Percentiles rank a stretch among this genome's conserved stretches.
Evolutionary conservation across 2,329 filamentous ascomycete genomes (phyloP).

Genomic region (Penicillium freii): DNA sequence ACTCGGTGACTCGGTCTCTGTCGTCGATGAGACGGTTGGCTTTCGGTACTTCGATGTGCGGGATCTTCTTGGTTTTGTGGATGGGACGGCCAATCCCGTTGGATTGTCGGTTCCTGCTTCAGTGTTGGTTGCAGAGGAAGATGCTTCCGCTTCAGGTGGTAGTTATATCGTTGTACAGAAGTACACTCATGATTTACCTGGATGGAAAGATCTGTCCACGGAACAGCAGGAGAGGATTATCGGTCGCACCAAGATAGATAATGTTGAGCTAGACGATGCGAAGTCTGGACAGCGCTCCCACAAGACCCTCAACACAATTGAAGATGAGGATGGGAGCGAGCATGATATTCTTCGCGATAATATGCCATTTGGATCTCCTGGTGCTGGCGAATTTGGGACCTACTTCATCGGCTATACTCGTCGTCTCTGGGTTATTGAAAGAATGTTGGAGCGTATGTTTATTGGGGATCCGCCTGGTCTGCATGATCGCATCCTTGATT

Average conservation of each 20-base stretch:
- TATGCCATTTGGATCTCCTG: constrained; percentile 60
- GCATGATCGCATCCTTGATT: constrained; percentile 53
- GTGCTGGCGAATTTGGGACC: constrained; percentile 18
- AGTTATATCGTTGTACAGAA: constrained; percentile 62
- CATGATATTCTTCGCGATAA: constrained; percentile 58
- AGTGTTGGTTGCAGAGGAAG: constrained; percentile 46
- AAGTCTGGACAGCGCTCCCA: constrained; percentile 51
- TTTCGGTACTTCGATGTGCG: constrained; percentile 62
- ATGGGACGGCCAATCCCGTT: constrained; percentile 59
- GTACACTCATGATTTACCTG: constrained; percentile 54
- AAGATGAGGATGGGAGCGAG: constrained; percentile 52
- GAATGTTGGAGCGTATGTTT: constrained; percentile 59
- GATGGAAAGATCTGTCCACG: constrained; percentile 48
- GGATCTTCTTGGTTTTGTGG: constrained; percentile 60
- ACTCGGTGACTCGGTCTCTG: constrained; percentile 49
- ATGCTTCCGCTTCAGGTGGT: constrained; percentile 47
- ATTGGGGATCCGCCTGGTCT: constrained; percentile 52
- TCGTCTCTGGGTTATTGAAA: constrained; percentile 55
- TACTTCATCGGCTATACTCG: constrained; percentile 27
- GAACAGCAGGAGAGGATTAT: constrained; percentile 58
- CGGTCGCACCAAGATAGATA: constrained; percentile 58
- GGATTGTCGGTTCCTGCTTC: constrained; percentile 46
- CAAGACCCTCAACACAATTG: constrained; percentile 56
- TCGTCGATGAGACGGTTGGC: constrained; percentile 55
- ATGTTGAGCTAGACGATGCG: constrained; percentile 56